Evolutionary conservation across 2,329 filamentous ascomycete genomes (phyloP), one percentile per base, ranked within the genome.

Genomic region (Pestalotiopsis sp.): DNA sequence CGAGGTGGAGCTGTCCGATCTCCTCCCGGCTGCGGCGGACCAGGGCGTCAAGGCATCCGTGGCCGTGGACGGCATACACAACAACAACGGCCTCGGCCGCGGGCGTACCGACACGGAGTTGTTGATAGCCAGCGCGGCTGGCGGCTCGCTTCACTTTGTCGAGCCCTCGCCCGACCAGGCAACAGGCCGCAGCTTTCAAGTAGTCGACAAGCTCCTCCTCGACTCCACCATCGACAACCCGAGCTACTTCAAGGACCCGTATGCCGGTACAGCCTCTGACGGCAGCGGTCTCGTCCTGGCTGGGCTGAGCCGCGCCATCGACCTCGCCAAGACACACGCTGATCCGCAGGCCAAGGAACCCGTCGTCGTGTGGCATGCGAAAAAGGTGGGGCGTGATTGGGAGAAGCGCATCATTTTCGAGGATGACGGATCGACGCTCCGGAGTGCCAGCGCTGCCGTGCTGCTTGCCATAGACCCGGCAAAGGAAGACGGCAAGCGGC

Each of bases 1-100:
- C 5, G 81, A 86, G 49, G 76, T 87, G 2, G 75, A 82, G 23
- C 72, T 87, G 38, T 66, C 73, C 20, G 69, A 40, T 45, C 69
- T 79, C 0, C 23, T 38, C 31, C 12, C 52, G 20, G 68, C 73
- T 0, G 66, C 68, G n/a, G 65, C 67, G 0, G 72, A 75, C 0
- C 71, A 78, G 0, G 82, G 80, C 2, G 75, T 88, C 20, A 75
- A 79, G 9, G 86, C 82, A 0, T 77, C 77, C 0, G 76, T 87
- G 0, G 86, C 83, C 0, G 72, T 86, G 3, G 72, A 76, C 0
- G 79, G 79, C 0, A 71, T 90, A 9, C 83, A 85, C 68, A 89
- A 85, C 71, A 85, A 84, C 72, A 91, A 91, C 67, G 89, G 89
- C 1, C 74, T 91, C 0, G 86, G 83, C 0, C 87, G 84, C 66